A percentile compares a stretch with the other conserved stretches of the same genome.
Evolutionary conservation across 306 rosid genomes (phyloP).

Genomic region (Gynostemma pentaphyllum): DNA sequence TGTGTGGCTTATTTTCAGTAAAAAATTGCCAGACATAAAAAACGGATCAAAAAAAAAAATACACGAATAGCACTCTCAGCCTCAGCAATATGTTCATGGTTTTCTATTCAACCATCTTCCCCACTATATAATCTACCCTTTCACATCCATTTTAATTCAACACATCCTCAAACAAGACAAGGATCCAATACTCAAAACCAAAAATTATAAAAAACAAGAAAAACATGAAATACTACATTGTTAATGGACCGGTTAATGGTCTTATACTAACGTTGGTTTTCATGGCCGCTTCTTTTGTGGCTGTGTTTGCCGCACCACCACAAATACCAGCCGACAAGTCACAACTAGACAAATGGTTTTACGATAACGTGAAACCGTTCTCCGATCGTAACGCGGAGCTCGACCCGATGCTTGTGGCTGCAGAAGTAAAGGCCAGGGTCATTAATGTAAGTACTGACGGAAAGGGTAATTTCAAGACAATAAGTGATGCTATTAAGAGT

Average conservation of each 20-base stretch:
- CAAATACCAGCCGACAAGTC: constrained; percentile 17
- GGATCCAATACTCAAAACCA: background rate
- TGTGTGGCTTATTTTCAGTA: too few species aligned
- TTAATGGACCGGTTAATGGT: too few species aligned
- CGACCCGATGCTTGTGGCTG: constrained; percentile 27
- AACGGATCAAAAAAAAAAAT: too few species aligned
- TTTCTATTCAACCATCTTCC: background rate
- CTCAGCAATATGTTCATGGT: background rate
- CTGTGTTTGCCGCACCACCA: background rate
- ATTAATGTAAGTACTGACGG: constrained; percentile 38
- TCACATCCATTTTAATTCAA: background rate
- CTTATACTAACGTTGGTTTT: background rate
- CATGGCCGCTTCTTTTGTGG: background rate
- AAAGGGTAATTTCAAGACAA: constrained; percentile 34
- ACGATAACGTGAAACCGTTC: constrained; percentile 6
- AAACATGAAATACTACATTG: background rate
- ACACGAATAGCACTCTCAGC: background rate
- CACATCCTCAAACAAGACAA: background rate
- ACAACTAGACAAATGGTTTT: constrained; percentile 29
- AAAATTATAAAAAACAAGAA: background rate
- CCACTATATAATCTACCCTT: background rate
- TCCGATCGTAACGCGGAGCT: constrained; percentile 3
- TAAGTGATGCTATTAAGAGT: constrained; percentile 35
- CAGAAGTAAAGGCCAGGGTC: constrained; percentile 23
- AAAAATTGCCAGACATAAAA: too few species aligned